These are phyloP conservation scores for Ogataea salicorniae DNA, from an alignment of 805 yeast species.

Conservation along the genomic window DNA sequence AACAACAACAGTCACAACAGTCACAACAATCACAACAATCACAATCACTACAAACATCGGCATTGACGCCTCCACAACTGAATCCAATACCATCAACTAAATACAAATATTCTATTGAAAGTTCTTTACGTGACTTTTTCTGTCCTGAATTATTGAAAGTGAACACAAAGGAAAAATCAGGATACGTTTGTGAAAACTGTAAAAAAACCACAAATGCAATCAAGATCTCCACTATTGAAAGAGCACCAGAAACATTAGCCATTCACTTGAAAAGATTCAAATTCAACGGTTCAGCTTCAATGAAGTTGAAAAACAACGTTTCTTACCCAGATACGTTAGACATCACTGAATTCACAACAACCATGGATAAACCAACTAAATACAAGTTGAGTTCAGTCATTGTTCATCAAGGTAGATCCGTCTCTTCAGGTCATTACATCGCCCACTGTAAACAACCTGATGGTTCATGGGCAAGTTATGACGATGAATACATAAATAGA, in stretches of 20 bases:
- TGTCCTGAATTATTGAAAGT: slow-evolving; percentile 70
- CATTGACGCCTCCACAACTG: slow-evolving; percentile 1
- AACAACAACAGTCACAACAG: too few relatives aligned
- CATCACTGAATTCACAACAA: slow-evolving; percentile 55
- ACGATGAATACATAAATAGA: slow-evolving; percentile 80
- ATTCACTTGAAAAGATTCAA: slow-evolving; percentile 89
- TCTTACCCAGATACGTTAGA: slow-evolving; percentile 75
- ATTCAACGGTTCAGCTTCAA: slow-evolving; percentile 69
- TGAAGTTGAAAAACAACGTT: slow-evolving; percentile 85
- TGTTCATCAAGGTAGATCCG: slow-evolving; percentile 91
- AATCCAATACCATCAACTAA: slow-evolving; percentile 19
- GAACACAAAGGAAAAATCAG: slow-evolving; percentile 63
- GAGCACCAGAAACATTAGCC: slow-evolving; percentile 83
- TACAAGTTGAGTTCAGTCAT: slow-evolving; percentile 81
- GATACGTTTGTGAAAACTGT: slow-evolving; percentile 88
- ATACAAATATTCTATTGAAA: slow-evolving; percentile 66
- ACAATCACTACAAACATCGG: slow-evolving; percentile 2
- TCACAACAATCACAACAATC: slow-evolving; percentile 4
- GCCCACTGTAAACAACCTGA: slow-evolving; percentile 91
- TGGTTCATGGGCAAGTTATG: slow-evolving; percentile 89
- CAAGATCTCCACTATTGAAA: slow-evolving; percentile 66
- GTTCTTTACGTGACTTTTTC: slow-evolving; percentile 76
- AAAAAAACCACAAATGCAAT: slow-evolving; percentile 69
- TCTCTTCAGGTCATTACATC: slow-evolving; percentile 88
- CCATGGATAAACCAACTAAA: slow-evolving; percentile 39